Evolutionary conservation across 306 rosid genomes (phyloP).

Genomic region (Cicer yamashitae): DNA sequence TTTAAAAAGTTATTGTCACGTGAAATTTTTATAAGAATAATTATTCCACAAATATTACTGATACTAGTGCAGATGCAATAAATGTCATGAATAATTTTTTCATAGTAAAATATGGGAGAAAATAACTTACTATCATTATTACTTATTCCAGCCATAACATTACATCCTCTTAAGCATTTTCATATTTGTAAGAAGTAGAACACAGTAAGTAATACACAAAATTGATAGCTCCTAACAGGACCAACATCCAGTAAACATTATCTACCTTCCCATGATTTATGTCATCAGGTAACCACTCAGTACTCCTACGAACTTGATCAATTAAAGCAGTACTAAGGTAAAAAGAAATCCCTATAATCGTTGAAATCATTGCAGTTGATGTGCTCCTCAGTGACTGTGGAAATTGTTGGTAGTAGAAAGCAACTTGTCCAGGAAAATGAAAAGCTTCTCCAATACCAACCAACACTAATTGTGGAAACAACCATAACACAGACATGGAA

Average conservation of each 20-base stretch:
- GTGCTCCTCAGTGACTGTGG: slow-evolving; percentile 58
- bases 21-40: background rate
- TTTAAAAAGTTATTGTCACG: background rate
- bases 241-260: slow-evolving; percentile 64
- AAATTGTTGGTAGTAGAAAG: slow-evolving; percentile 71
- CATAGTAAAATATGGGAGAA: slow-evolving; percentile 1
- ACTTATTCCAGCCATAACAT: background rate
- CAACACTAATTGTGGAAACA: slow-evolving; percentile 60
- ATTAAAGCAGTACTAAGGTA: slow-evolving; percentile 57
- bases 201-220: slow-evolving; percentile 59
- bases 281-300: slow-evolving; percentile 67
- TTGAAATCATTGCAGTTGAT: slow-evolving; percentile 63
- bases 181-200: slow-evolving; percentile 53
- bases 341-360: slow-evolving; percentile 54
- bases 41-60: background rate
- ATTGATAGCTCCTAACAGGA: slow-evolving; percentile 55
- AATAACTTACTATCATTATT: background rate
- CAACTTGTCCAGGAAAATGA: slow-evolving; percentile 71
- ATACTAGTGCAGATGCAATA: background rate
- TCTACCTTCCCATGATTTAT: slow-evolving; percentile 60
- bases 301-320: slow-evolving; percentile 49
- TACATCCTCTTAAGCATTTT: slow-evolving; percentile 37
- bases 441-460: slow-evolving; percentile 75
- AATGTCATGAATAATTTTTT: background rate
- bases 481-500: slow-evolving; percentile 58